Conservation (phyloP, 768 basidiomycete genomes). For the Agaricus blazei region DNA sequence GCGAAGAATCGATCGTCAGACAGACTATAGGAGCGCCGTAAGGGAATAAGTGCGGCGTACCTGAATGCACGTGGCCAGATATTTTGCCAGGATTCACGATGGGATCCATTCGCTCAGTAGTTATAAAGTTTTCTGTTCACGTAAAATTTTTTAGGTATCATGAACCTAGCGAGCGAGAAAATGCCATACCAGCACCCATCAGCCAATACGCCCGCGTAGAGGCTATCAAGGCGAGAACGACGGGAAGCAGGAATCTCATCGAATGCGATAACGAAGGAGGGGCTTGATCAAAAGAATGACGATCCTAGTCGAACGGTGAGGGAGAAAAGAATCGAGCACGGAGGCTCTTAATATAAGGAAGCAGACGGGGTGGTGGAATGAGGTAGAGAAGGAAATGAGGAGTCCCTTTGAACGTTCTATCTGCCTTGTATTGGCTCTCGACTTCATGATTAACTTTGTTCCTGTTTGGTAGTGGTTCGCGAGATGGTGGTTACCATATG, state of each 20-base stretch:
- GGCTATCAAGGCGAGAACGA: conserved; percentile 24
- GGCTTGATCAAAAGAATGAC: conserved; percentile 20
- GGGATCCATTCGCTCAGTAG: conserved; percentile 46
- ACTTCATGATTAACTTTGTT: conserved; percentile 4
- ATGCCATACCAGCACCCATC: conserved; percentile 33
- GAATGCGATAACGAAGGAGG: conserved; percentile 13
- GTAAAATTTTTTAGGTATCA: neutral
- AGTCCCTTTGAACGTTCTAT: neutral
- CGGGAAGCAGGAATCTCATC: conserved; percentile 24
- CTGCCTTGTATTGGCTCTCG: neutral
- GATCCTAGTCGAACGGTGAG: conserved; percentile 14
- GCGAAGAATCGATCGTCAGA: conserved; percentile 1
- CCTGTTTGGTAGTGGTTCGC: conserved; percentile 6
- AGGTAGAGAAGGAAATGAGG: conserved; percentile 4
- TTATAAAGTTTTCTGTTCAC: conserved; percentile 27
- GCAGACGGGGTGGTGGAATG: neutral
- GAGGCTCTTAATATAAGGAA: conserved; percentile 4
- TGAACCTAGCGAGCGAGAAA: neutral
- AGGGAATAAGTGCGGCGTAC: conserved; percentile 16
- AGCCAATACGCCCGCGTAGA: conserved; percentile 41
- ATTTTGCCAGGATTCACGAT: conserved; percentile 42
- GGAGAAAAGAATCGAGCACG: neutral
- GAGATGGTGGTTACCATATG: conserved; percentile 1
- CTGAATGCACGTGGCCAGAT: conserved; percentile 42
- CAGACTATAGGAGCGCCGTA: neutral